phyloP scores from a whole-genome alignment of 2,329 filamentous ascomycete species.

The Ophiostoma fasciatum region DNA sequence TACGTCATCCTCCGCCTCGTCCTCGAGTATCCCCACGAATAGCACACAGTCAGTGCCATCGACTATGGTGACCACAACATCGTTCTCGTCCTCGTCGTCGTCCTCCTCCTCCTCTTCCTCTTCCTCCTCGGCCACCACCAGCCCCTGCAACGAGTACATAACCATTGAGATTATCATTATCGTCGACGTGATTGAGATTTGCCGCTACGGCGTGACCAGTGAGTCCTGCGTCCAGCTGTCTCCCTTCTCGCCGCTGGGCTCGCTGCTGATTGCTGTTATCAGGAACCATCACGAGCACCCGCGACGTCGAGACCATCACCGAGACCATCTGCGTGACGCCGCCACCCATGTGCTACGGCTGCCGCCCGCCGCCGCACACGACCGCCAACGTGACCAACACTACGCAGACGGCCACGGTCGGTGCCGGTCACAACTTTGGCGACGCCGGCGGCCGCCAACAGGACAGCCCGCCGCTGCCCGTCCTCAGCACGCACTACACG shows the following conservation, averaged over 20 bases:
- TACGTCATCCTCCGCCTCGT: too few relatives aligned
- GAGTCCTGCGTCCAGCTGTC: too few relatives aligned
- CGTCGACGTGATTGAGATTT: slow-evolving; percentile 9
- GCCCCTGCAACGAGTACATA: slow-evolving; percentile 3
- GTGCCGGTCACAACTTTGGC: not conserved
- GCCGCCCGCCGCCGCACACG: not conserved
- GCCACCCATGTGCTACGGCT: slow-evolving; percentile 4
- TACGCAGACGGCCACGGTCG: too few relatives aligned
- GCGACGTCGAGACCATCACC: slow-evolving; percentile 5
- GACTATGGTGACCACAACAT: too few relatives aligned
- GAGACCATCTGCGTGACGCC: slow-evolving; percentile 3
- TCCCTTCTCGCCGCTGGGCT: not conserved
- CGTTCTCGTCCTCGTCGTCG: too few relatives aligned
- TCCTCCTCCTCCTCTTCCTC: not conserved
- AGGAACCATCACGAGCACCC: slow-evolving; percentile 2
- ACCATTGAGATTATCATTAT: slow-evolving; percentile 7
- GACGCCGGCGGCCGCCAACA: not conserved
- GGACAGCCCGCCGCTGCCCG: not conserved
- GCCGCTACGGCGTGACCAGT: not conserved
- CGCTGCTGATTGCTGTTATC: too few relatives aligned
- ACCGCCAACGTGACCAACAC: not conserved
- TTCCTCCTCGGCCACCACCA: not conserved
- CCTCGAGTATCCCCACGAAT: too few relatives aligned
- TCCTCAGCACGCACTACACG: too few relatives aligned
- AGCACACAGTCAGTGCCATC: too few relatives aligned